Conservation (phyloP, 345 rosid species). For the Clausena lansium region DNA sequence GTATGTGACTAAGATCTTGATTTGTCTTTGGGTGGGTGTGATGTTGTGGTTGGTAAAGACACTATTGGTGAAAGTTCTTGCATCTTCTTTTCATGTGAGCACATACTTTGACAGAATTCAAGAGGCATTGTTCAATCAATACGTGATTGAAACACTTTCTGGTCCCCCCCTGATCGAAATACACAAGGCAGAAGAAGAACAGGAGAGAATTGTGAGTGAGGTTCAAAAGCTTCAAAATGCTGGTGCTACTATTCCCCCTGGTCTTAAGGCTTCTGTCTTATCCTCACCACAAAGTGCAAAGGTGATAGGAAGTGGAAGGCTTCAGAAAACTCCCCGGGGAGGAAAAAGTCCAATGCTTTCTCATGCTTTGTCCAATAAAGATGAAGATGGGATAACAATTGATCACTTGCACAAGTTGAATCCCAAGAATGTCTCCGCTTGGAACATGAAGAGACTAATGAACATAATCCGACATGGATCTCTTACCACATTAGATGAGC, state of each 20-base stretch:
- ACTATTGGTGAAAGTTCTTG: constrained; percentile 81
- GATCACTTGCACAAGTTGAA: constrained; percentile 75
- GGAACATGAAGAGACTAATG: constrained; percentile 91
- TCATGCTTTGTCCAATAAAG: constrained; percentile 38
- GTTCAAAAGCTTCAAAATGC: constrained; percentile 44
- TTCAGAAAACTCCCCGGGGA: constrained; percentile 36
- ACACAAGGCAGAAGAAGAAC: constrained; percentile 46
- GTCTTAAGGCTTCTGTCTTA: constrained; percentile 31
- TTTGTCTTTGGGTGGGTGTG: constrained; percentile 68
- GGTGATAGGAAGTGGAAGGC: constrained; percentile 40
- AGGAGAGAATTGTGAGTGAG: constrained; percentile 39
- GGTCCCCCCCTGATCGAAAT: constrained; percentile 71
- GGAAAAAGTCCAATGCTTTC: constrained; percentile 54
- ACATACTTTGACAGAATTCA: constrained; percentile 91
- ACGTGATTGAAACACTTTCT: constrained; percentile 72
- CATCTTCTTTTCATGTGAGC: constrained; percentile 86
- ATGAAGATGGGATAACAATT: constrained; percentile 54
- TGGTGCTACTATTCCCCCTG: constrained; percentile 43
- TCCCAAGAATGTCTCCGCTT: constrained; percentile 81
- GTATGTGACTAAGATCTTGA: constrained; percentile 58
- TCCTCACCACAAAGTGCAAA: constrained; percentile 28
- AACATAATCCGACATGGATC: constrained; percentile 65
- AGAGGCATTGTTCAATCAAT: constrained; percentile 78
- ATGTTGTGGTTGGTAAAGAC: constrained; percentile 83
- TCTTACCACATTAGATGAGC: constrained; percentile 83